Evolutionary conservation across 139 green algal species (phyloP).

Genomic region (Chlorella sp.): DNA sequence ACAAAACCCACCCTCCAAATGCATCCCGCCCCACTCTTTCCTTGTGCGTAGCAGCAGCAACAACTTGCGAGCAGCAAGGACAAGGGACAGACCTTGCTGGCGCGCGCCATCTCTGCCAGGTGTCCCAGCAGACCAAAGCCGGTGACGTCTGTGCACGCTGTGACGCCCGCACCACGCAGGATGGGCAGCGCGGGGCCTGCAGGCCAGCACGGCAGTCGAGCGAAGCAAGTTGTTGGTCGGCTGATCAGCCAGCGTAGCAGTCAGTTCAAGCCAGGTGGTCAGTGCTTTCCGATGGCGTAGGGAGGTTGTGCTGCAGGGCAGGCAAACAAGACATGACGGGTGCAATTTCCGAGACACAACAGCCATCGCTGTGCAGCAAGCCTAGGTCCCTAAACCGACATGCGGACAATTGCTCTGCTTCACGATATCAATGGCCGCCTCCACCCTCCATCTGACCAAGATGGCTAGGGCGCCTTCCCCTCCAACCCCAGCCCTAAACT

Average conservation of each 20-base stretch:
- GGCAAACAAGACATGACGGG: too few relatives aligned
- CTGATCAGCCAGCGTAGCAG: too few relatives aligned
- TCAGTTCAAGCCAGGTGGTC: too few relatives aligned
- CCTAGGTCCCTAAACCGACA: neutral
- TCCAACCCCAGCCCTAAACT: too few relatives aligned
- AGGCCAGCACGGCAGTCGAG: neutral
- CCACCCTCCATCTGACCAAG: too few relatives aligned
- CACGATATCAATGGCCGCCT: too few relatives aligned
- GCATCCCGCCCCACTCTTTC: neutral
- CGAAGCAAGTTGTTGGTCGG: too few relatives aligned
- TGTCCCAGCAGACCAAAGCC: slow-evolving; percentile 94
- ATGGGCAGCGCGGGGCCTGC: slow-evolving; percentile 52
- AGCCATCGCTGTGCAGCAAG: neutral
- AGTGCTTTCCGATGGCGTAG: too few relatives aligned
- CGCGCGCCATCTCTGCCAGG: slow-evolving; percentile 74
- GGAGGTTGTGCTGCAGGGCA: too few relatives aligned
- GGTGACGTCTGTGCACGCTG: slow-evolving; percentile 90
- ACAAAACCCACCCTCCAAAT: neutral
- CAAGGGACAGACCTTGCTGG: slow-evolving; percentile 52
- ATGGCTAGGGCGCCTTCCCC: too few relatives aligned
- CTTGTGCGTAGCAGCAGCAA: neutral
- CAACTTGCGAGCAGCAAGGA: neutral
- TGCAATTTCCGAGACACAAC: too few relatives aligned
- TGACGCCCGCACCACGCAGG: slow-evolving; percentile 62
- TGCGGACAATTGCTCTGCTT: neutral